phyloP scores from a whole-genome alignment of 2,329 filamentous ascomycete genomes.

The Aspergillus fumigatus region DNA sequence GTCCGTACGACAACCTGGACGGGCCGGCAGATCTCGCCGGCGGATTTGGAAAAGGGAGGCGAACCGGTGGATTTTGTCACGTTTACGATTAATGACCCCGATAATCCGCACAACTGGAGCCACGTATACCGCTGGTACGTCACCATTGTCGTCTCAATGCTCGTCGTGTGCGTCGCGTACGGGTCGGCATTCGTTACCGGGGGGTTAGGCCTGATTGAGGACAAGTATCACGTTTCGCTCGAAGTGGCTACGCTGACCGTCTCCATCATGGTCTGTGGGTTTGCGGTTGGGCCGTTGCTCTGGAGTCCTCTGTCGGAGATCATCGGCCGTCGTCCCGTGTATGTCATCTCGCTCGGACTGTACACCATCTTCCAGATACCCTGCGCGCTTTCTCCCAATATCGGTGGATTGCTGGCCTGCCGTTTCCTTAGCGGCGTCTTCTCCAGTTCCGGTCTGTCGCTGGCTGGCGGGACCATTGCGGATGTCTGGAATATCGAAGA shows the following conservation, averaged over 20 bases:
- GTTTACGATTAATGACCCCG: slow-evolving; percentile 63
- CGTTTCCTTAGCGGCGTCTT: slow-evolving; percentile 30
- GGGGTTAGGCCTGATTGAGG: slow-evolving; percentile 59
- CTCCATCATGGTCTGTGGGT: slow-evolving; percentile 71
- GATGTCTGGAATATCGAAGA: slow-evolving; percentile 76
- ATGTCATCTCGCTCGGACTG: slow-evolving; percentile 28
- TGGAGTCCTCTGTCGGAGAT: slow-evolving; percentile 30
- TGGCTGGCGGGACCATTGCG: slow-evolving; percentile 27
- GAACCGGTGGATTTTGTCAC: slow-evolving; percentile 45
- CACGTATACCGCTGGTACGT: slow-evolving; percentile 70
- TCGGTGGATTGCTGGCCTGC: slow-evolving; percentile 24
- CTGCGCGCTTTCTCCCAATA: slow-evolving; percentile 30
- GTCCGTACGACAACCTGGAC: slow-evolving; percentile 3
- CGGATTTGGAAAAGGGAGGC: slow-evolving; percentile 26
- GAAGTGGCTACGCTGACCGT: slow-evolving; percentile 68
- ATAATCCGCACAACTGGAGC: slow-evolving; percentile 76
- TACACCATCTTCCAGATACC: slow-evolving; percentile 35
- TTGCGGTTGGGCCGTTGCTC: slow-evolving; percentile 52
- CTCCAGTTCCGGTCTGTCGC: slow-evolving; percentile 24
- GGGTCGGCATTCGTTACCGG: slow-evolving; percentile 69
- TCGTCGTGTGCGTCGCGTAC: slow-evolving; percentile 66
- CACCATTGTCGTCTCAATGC: slow-evolving; percentile 73
- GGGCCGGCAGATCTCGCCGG: background rate
- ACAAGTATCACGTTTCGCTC: slow-evolving; percentile 63
- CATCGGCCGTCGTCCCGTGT: slow-evolving; percentile 29